Evolutionary conservation across 495 filamentous ascomycete species (phyloP), one percentile per base, ranked within the genome.

Genomic region (Penicillium paxilli): DNA sequence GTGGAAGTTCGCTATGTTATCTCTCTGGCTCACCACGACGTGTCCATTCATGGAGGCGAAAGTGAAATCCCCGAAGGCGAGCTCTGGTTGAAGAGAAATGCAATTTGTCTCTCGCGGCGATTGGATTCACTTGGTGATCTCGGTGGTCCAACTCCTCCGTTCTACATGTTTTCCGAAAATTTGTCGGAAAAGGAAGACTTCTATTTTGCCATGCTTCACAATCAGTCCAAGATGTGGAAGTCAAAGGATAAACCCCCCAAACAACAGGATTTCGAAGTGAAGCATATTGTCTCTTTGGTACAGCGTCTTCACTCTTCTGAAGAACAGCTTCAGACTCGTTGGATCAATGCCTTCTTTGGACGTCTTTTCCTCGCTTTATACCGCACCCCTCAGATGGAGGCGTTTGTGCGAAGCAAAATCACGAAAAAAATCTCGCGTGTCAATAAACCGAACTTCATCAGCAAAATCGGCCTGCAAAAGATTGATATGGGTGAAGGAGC

Each of bases 151-250:
- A 77, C 81, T 7, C 91, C 87, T 51, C 93, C 95, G 1, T 98
- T 96, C 69, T 98, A 83, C 65, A 72, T 98, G 1, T 98, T 97
- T 69, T 96, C 91, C 0, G 90, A 96, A 46, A 95, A 95, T 56
- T 87, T 89, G 61, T 96, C 91, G 0, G 89, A 93, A 19, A 98
- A 98, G 71, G 94, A 98, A 66, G 94, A 98, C 59, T 98, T 98
- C 74, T 98, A 98, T 68, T 90, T 95, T 67, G 89, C 92, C 17
- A 79, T 98, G 58, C 79, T 98, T 14, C 83, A 88, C 54, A 94
- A 92, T 55, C 90, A 96, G 63, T 85, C 90, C 44, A 85, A 83
- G 60, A 76, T 79, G 19, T 74, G 81, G 48, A 71, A 82, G 37
- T 72, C 78, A 6, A 69, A 76, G 17, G 77, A 83, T 44, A 76